Evolutionary conservation across 2,329 filamentous ascomycete species (phyloP), one percentile per base, ranked within the genome.

Genomic region (Elsinoe batatas): DNA sequence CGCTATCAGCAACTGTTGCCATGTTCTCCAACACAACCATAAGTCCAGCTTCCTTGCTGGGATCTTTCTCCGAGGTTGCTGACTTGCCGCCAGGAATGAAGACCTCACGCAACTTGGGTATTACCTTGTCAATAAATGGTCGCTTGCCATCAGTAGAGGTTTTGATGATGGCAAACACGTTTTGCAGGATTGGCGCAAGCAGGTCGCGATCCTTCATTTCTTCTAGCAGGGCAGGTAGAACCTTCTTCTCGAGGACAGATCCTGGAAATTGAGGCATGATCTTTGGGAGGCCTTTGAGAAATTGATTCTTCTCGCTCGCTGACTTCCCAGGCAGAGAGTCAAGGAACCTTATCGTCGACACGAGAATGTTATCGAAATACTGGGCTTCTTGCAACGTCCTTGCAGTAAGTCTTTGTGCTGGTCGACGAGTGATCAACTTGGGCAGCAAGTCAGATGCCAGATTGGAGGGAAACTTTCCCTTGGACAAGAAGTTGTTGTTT

Each of bases 311-410:
- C 66, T 98, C 93, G 59, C 82, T 87, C 0, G 88, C 79, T 1
- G 90, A 95, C 73, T 98, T 98, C 33, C 88, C 88, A 0, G 93
- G 91, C 58, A 98, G 82, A 0, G 84, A 81, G 64, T 98, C 93
- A 22, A 98, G 75, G 66, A 98, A 98, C 11, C 93, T 87, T 59
- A 98, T 95, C 0, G 93, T 96, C 0, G 91, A 95, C 18, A 98
- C 89, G 3, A 98, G 77, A 44, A 97, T 88, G 65, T 97, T 98
- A 71, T 98, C 90, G 67, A 98, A 98, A 68, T 94, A 98, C 61
- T 88, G 84, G 65, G 90, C 94, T 69, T 96, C 83, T 67, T 98
- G 93, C 63, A 98, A 97, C 64, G 95, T 91, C 54, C 81, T 83
- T 3, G 91, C 90, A 22, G 84, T 90, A 74, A 97, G 80, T 43